Conservation (phyloP, 352 stramenopile genomes). For the Phytophthora capsici region DNA sequence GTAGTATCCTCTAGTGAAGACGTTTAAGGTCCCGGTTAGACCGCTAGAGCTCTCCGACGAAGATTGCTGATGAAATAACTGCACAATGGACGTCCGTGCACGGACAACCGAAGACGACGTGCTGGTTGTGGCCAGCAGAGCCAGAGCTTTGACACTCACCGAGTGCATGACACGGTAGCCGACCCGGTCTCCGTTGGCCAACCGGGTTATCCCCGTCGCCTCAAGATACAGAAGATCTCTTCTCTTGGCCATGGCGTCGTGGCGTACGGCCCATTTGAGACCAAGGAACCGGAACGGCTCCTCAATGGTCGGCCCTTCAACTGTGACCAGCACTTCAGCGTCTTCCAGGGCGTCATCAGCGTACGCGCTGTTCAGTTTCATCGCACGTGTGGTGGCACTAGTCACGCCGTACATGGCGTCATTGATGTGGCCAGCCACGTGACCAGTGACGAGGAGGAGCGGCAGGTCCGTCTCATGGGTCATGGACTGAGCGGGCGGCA, state of each 20-base stretch:
- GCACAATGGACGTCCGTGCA: conserved; percentile 49
- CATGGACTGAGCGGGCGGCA: conserved; percentile 8
- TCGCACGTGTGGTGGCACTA: conserved; percentile 54
- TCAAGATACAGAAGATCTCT: conserved; percentile 70
- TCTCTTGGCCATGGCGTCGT: conserved; percentile 44
- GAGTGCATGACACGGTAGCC: conserved; percentile 75
- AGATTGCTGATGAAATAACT: conserved; percentile 53
- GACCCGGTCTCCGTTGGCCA: conserved; percentile 46
- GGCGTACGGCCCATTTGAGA: conserved; percentile 60
- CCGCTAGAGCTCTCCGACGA: conserved; percentile 15
- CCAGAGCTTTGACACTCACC: conserved; percentile 60
- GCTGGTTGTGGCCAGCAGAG: conserved; percentile 37
- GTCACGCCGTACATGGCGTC: conserved; percentile 68
- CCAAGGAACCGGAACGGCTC: conserved; percentile 66
- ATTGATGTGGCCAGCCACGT: conserved; percentile 55
- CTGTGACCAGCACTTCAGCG: conserved; percentile 47
- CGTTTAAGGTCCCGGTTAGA: conserved; percentile 41
- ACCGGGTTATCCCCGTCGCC: conserved; percentile 42
- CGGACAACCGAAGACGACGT: conserved; percentile 49
- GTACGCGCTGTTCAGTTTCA: conserved; percentile 71
- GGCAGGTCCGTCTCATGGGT: conserved; percentile 37
- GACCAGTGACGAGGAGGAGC: conserved; percentile 53
- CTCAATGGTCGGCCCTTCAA: conserved; percentile 42
- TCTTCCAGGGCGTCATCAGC: conserved; percentile 46
- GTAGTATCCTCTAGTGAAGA: conserved; percentile 64